These are phyloP conservation scores for Boletus insuetus DNA, from an alignment of 768 basidiomycete genomes.

Conservation along the genomic window DNA sequence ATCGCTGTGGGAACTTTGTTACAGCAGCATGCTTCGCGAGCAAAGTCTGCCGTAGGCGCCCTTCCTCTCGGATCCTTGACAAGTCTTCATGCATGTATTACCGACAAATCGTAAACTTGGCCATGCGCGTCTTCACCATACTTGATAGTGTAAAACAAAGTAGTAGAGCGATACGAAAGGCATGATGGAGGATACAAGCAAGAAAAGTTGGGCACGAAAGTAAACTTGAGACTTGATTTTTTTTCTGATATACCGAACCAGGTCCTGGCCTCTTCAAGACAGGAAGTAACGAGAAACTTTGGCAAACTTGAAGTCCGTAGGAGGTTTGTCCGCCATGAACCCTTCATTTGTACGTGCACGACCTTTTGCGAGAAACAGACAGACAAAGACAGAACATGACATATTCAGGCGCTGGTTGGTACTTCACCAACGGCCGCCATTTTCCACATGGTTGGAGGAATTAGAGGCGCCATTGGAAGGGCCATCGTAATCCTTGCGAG, in stretches of 20 bases:
- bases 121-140: slow-evolving; percentile 36
- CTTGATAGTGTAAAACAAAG: slow-evolving; percentile 44
- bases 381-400: slow-evolving; percentile 27
- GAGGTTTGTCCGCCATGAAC: slow-evolving; percentile 40
- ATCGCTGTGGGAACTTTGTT: slow-evolving; percentile 4
- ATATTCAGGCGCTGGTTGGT: slow-evolving; percentile 15
- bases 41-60: slow-evolving; percentile 8
- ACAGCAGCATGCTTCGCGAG: slow-evolving; percentile 16
- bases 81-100: slow-evolving; percentile 36
- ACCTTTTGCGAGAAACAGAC: slow-evolving; percentile 37
- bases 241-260: slow-evolving; percentile 56
- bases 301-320: slow-evolving; percentile 42
- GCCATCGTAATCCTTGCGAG: slow-evolving; percentile 47
- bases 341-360: slow-evolving; percentile 43
- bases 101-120: slow-evolving; percentile 37
- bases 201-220: slow-evolving; percentile 54
- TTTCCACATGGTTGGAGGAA: slow-evolving; percentile 38
- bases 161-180: slow-evolving; percentile 46
- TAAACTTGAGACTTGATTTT: slow-evolving; percentile 69
- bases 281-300: slow-evolving; percentile 51
- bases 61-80: slow-evolving; percentile 22
- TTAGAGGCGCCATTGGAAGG: slow-evolving; percentile 38
- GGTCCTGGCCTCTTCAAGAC: slow-evolving; percentile 43
- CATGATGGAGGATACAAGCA: slow-evolving; percentile 37
- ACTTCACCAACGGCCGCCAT: slow-evolving; percentile 62